A percentile compares a stretch with the other conserved stretches of the same genome.
phyloP scores from a whole-genome alignment of 2,329 filamentous ascomycete species.

The Cadophora malorum region DNA sequence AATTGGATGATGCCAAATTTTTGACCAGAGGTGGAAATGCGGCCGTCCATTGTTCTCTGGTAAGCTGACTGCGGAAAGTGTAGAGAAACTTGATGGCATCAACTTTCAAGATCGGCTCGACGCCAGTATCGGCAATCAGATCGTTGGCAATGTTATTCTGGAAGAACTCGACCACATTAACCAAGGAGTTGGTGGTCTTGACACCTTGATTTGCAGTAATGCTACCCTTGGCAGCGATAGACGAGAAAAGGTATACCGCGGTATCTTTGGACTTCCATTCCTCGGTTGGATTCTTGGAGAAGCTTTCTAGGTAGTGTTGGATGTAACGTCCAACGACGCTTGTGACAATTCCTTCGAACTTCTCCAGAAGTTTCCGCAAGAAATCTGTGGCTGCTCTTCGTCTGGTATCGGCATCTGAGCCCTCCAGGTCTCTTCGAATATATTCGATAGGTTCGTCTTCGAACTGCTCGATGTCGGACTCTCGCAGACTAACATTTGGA shows the following conservation, averaged over 20 bases:
- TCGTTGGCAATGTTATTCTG: slow-evolving; percentile 91
- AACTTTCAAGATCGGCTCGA: slow-evolving; percentile 89
- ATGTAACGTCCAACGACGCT: slow-evolving; percentile 88
- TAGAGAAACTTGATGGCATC: slow-evolving; percentile 99
- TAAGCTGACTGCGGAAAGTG: slow-evolving; percentile 93
- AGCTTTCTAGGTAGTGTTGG: slow-evolving; percentile 78
- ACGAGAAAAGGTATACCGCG: slow-evolving; percentile 94
- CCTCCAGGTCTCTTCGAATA: slow-evolving; percentile 92
- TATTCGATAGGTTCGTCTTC: slow-evolving; percentile 99
- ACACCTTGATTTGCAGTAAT: slow-evolving; percentile 90
- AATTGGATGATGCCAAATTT: slow-evolving; percentile 87
- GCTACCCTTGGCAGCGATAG: slow-evolving; percentile 89
- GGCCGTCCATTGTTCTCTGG: slow-evolving; percentile 87
- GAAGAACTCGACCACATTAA: slow-evolving; percentile 95
- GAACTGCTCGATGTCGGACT: slow-evolving; percentile 94
- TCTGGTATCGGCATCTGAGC: slow-evolving; percentile 93
- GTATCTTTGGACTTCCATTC: slow-evolving; percentile 99
- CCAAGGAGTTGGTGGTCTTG: slow-evolving; percentile 83
- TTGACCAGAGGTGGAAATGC: slow-evolving; percentile 90
- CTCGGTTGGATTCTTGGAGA: slow-evolving; percentile 67
- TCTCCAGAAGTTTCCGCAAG: slow-evolving; percentile 84
- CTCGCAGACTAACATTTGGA: slow-evolving; percentile 88
- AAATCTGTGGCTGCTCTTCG: slow-evolving; percentile 95
- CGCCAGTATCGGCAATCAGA: slow-evolving; percentile 70
- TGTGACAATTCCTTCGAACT: slow-evolving; percentile 86